phyloP scores from a whole-genome alignment of 1,284 basidiomycete genomes.

The Ustilago vetiveriae region DNA sequence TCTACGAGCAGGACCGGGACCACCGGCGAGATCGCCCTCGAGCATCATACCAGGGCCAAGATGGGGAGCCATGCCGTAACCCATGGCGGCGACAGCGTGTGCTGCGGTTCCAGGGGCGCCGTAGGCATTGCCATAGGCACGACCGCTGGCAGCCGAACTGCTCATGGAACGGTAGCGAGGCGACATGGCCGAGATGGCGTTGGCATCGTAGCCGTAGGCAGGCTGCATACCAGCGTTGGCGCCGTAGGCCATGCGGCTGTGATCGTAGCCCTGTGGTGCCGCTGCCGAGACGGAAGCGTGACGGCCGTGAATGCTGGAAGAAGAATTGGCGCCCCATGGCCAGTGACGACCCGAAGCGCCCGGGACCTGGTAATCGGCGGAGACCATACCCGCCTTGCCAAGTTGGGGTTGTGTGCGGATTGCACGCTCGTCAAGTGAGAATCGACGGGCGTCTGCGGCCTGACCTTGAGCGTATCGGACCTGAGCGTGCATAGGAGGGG shows the following conservation, averaged over 20 bases:
- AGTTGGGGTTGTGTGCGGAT: conserved; percentile 44
- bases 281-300: conserved; percentile 49
- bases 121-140: conserved; percentile 39
- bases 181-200: conserved; percentile 41
- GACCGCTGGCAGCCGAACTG: conserved; percentile 45
- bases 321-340: conserved; percentile 42
- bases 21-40: conserved; percentile 44
- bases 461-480: conserved; percentile 45
- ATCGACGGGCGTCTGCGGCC: conserved; percentile 41
- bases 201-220: conserved; percentile 39
- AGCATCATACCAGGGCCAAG: conserved; percentile 44
- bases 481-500: conserved; percentile 45
- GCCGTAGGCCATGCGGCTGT: conserved; percentile 44
- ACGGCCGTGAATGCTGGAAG: conserved; percentile 34
- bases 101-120: conserved; percentile 42
- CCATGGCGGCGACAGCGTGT: conserved; percentile 40
- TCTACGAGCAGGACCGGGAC: conserved; percentile 49
- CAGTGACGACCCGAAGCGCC: conserved; percentile 44
- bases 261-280: conserved; percentile 41
- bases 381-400: conserved; percentile 43
- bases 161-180: conserved; percentile 54
- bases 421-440: conserved; percentile 48
- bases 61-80: conserved; percentile 47
- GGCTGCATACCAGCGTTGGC: conserved; percentile 32
- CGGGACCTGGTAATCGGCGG: conserved; percentile 42